A percentile compares a stretch with the other conserved stretches of the same genome.
These are phyloP conservation scores for Nannizziopsis barbatae DNA, from an alignment of 2,329 filamentous ascomycete genomes.

Conservation along the genomic window DNA sequence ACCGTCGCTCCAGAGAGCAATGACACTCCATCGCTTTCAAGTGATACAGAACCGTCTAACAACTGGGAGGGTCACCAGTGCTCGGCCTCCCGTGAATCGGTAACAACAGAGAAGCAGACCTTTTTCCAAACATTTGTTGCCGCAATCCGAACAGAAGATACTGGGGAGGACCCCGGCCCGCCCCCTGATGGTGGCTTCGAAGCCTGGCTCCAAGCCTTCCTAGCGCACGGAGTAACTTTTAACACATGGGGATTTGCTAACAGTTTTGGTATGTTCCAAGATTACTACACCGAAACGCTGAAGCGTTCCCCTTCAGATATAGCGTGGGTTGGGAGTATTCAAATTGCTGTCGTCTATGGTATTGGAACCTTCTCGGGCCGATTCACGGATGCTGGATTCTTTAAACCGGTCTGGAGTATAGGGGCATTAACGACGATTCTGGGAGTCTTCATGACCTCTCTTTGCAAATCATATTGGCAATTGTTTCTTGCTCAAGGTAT, in stretches of 20 bases:
- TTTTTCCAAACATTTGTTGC: constrained; percentile 25
- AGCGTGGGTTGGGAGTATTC: constrained; percentile 43
- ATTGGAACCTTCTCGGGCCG: constrained; percentile 43
- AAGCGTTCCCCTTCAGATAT: constrained; percentile 38
- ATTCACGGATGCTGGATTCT: constrained; percentile 43
- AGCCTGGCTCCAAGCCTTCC: constrained; percentile 47
- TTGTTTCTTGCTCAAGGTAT: constrained; percentile 43
- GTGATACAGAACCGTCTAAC: constrained; percentile 1
- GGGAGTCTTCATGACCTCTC: constrained; percentile 42
- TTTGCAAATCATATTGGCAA: constrained; percentile 42
- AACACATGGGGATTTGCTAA: constrained; percentile 47
- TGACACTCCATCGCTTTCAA: background rate
- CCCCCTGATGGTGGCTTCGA: constrained; percentile 42
- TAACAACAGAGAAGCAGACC: constrained; percentile 1
- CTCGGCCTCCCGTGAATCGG: constrained; percentile 3
- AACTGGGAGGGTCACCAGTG: background rate
- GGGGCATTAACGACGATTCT: constrained; percentile 38
- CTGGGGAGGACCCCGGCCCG: constrained; percentile 28
- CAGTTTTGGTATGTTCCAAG: constrained; percentile 48
- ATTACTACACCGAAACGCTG: constrained; percentile 39
- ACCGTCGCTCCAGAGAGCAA: background rate
- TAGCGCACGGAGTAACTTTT: constrained; percentile 45
- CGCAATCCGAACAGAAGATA: constrained; percentile 29
- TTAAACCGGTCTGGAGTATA: constrained; percentile 34
- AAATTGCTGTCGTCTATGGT: constrained; percentile 42